Conservation (phyloP, 208 protist genomes). For the Leishmania tarentolae region DNA sequence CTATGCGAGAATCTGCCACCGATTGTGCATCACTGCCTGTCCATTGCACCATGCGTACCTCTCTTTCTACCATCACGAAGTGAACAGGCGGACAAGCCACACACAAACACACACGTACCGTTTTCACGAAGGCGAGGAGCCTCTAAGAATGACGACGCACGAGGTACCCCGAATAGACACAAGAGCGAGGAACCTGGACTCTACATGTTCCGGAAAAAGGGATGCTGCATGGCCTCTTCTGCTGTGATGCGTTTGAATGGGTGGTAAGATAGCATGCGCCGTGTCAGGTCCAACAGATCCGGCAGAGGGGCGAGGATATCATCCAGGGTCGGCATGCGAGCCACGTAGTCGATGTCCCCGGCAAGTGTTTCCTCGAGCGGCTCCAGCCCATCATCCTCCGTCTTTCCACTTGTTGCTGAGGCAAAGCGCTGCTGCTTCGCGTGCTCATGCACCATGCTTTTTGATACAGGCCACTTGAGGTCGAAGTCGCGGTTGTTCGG, state of each 20-base stretch:
- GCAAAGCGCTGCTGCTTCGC: slow-evolving; percentile 31
- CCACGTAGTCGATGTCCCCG: slow-evolving; percentile 62
- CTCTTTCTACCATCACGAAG: background rate
- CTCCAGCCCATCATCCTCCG: slow-evolving; percentile 34
- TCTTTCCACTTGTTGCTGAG: slow-evolving; percentile 17
- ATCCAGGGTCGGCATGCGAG: slow-evolving; percentile 53
- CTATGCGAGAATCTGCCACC: background rate
- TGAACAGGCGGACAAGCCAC: background rate
- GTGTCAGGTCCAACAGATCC: slow-evolving; percentile 57
- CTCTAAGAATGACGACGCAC: background rate
- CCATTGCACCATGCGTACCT: background rate
- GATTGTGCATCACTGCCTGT: background rate
- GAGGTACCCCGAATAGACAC: slow-evolving; percentile 6
- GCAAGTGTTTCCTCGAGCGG: slow-evolving; percentile 32
- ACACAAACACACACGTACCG: background rate
- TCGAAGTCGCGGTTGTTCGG: slow-evolving; percentile 42
- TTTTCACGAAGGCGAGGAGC: background rate
- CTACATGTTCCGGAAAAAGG: slow-evolving; percentile 65
- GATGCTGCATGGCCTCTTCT: slow-evolving; percentile 82
- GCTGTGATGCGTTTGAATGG: slow-evolving; percentile 90
- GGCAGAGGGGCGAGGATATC: slow-evolving; percentile 60
- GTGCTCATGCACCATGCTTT: slow-evolving; percentile 33
- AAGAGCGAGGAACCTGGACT: background rate
- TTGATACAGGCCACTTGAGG: slow-evolving; percentile 56
- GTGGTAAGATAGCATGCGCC: slow-evolving; percentile 84